Evolutionary conservation across 2,329 filamentous ascomycete genomes (phyloP).

Genomic region (Stemphylium lycopersici): DNA sequence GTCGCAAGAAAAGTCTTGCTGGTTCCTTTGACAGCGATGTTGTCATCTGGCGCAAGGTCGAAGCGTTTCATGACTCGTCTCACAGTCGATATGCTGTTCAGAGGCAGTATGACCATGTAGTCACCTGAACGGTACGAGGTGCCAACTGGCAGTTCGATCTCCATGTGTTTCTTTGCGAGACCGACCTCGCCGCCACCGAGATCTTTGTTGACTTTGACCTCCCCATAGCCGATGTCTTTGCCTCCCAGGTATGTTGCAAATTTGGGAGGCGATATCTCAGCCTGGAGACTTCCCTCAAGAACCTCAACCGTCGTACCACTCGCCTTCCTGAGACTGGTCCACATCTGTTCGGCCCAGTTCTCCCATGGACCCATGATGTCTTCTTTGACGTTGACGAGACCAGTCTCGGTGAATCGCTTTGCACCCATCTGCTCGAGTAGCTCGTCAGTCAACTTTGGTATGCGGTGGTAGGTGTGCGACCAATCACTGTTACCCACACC

Average conservation of each 20-base stretch:
- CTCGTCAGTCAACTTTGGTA: slow-evolving; percentile 68
- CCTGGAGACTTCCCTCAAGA: slow-evolving; percentile 4
- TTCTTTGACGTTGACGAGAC: slow-evolving; percentile 11
- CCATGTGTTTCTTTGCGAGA: slow-evolving; percentile 13
- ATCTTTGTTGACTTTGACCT: slow-evolving; percentile 32
- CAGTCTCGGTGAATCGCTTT: slow-evolving; percentile 16
- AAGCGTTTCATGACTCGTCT: slow-evolving; percentile 26
- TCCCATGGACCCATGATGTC: slow-evolving; percentile 12
- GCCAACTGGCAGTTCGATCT: slow-evolving; percentile 39
- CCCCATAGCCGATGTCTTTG: slow-evolving; percentile 16
- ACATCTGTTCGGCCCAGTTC: slow-evolving; percentile 11
- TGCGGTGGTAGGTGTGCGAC: slow-evolving; percentile 67
- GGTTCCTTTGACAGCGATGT: slow-evolving; percentile 15
- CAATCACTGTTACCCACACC: slow-evolving; percentile 68
- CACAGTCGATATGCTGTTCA: slow-evolving; percentile 57
- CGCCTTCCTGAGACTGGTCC: slow-evolving; percentile 4
- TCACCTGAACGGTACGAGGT: slow-evolving; percentile 72
- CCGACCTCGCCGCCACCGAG: slow-evolving; percentile 9
- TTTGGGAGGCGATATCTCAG: slow-evolving; percentile 5
- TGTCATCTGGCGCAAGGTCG: slow-evolving; percentile 9
- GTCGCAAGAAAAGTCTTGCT: slow-evolving; percentile 9
- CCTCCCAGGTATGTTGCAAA: slow-evolving; percentile 13
- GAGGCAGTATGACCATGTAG: slow-evolving; percentile 73
- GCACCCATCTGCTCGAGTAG: slow-evolving; percentile 60
- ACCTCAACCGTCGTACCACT: slow-evolving; percentile 9